Conservation (phyloP, 192 early-diverging fungal species). For the Linnemannia elongata region DNA sequence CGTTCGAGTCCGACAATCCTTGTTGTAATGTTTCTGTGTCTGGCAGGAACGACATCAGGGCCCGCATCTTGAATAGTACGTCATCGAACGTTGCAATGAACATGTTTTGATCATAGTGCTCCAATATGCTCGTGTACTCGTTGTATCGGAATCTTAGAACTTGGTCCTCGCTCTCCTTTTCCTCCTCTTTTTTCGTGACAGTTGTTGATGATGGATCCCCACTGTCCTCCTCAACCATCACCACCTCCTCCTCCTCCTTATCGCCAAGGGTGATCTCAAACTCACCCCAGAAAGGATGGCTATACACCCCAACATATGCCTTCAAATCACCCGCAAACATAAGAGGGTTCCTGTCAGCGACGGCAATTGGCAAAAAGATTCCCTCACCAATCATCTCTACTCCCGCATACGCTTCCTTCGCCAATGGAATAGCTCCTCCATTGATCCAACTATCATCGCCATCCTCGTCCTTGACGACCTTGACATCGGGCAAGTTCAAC, state of each 20-base stretch:
- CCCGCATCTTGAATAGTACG: neutral
- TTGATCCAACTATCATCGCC: neutral
- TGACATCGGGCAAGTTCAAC: neutral
- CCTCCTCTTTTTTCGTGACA: neutral
- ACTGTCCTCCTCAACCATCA: too few relatives aligned
- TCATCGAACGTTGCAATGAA: neutral
- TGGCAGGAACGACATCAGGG: neutral
- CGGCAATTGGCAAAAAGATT: neutral
- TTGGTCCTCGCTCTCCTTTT: neutral
- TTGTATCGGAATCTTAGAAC: neutral
- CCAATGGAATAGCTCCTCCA: neutral
- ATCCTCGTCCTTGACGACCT: neutral
- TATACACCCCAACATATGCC: neutral
- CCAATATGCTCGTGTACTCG: neutral
- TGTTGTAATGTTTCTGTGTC: neutral
- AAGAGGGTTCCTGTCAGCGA: too few relatives aligned
- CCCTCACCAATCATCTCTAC: too few relatives aligned
- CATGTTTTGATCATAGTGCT: slow-evolving; percentile 1
- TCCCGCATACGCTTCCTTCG: neutral
- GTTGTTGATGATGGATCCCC: too few relatives aligned
- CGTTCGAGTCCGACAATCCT: neutral
- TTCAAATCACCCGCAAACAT: neutral
- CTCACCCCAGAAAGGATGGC: neutral
- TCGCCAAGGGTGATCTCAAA: neutral
- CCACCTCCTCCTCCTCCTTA: too few relatives aligned